A percentile compares a stretch with the other conserved stretches of the same genome.
Conservation (phyloP, 2,329 filamentous ascomycete genomes). For the Domatiomyces catenatus region DNA sequence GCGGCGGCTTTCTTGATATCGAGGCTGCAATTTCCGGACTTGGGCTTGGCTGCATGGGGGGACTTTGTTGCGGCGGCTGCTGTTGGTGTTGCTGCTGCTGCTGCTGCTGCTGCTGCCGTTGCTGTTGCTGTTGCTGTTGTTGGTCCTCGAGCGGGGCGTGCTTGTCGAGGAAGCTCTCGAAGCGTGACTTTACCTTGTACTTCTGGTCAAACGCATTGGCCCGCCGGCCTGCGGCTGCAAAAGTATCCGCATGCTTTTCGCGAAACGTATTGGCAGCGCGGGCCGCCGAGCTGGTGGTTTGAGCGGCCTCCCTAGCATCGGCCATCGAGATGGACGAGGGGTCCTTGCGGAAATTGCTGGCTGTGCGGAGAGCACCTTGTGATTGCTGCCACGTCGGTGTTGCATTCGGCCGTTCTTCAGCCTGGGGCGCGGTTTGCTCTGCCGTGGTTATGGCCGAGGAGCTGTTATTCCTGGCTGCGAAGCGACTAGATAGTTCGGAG, state of each 20-base stretch:
- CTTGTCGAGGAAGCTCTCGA: slow-evolving; percentile 34
- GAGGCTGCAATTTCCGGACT: slow-evolving; percentile 19
- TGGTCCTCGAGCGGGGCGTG: slow-evolving; percentile 20
- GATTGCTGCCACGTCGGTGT: slow-evolving; percentile 7
- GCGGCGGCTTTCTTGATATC: slow-evolving; percentile 33
- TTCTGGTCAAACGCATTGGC: slow-evolving; percentile 46
- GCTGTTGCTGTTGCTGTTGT: slow-evolving; percentile 6
- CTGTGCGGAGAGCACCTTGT: slow-evolving; percentile 46
- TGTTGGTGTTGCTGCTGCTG: slow-evolving; percentile 8
- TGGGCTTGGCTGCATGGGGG: slow-evolving; percentile 14
- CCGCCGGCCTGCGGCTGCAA: slow-evolving; percentile 42
- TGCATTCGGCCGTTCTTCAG: not conserved
- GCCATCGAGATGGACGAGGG: slow-evolving; percentile 46
- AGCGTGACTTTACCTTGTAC: slow-evolving; percentile 39
- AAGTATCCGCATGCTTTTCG: slow-evolving; percentile 53
- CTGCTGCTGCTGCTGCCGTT: slow-evolving; percentile 17
- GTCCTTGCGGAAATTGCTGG: slow-evolving; percentile 43
- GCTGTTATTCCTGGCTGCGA: slow-evolving; percentile 38
- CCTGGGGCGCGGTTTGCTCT: slow-evolving; percentile 11
- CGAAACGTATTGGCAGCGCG: slow-evolving; percentile 53
- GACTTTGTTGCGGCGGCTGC: slow-evolving; percentile 2
- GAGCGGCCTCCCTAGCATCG: slow-evolving; percentile 43
- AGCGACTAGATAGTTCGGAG: slow-evolving; percentile 53
- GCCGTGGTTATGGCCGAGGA: slow-evolving; percentile 10
- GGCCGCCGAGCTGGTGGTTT: slow-evolving; percentile 45